Evolutionary conservation across 768 basidiomycete genomes (phyloP).

Genomic region (Nidula microcarpa): DNA sequence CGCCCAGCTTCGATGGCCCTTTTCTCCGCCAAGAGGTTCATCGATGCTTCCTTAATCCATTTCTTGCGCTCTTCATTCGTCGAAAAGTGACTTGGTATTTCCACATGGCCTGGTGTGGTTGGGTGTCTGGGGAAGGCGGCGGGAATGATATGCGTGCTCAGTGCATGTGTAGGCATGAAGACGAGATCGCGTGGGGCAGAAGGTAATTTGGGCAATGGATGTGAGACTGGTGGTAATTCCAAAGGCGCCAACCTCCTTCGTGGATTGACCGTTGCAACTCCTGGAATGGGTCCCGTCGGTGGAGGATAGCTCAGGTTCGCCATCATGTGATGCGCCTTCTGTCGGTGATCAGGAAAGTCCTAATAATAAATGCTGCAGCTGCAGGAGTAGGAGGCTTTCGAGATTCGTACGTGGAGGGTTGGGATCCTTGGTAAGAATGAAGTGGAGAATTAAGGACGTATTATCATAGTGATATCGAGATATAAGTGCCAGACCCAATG

Average conservation of each 20-base stretch:
- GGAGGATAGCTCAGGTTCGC: too few relatives aligned
- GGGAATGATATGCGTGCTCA: slow-evolving; percentile 12
- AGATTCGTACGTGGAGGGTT: too few relatives aligned
- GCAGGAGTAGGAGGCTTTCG: too few relatives aligned
- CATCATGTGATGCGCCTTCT: too few relatives aligned
- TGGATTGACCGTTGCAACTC: background rate
- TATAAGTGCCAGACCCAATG: too few relatives aligned
- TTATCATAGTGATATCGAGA: too few relatives aligned
- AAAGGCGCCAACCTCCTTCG: background rate
- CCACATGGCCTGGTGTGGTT: slow-evolving; percentile 10
- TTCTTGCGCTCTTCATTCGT: slow-evolving; percentile 12
- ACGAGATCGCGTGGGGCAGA: background rate
- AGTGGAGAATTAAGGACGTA: too few relatives aligned
- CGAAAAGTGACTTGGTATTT: slow-evolving; percentile 11
- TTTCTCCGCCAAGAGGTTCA: slow-evolving; percentile 13
- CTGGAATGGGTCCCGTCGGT: too few relatives aligned
- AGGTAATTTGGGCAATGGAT: background rate
- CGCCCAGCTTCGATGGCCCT: slow-evolving; percentile 7
- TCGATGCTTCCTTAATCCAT: slow-evolving; percentile 10
- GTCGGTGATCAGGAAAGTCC: too few relatives aligned
- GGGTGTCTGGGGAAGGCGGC: slow-evolving; percentile 17
- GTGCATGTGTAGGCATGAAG: background rate
- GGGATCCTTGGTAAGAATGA: too few relatives aligned
- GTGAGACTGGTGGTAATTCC: background rate
- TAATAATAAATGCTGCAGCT: too few relatives aligned